Conservation (phyloP, 208 protist species). For the Wallacemonas sp. region DNA sequence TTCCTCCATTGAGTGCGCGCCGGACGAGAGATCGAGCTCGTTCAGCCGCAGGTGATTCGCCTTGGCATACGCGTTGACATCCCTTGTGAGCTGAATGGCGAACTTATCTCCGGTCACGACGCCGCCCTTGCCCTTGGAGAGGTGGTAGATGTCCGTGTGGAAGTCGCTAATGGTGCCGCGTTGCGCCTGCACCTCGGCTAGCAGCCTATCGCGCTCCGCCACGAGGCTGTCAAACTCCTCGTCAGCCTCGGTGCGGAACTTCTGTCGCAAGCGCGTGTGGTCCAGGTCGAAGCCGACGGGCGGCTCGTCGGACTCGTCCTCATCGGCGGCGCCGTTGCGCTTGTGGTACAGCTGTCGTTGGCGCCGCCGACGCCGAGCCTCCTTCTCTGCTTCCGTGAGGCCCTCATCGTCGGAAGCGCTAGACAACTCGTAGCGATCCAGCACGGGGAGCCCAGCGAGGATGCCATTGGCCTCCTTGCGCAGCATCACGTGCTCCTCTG, state of each 20-base stretch:
- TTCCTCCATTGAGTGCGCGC: conserved; percentile 8
- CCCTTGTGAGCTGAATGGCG: conserved; percentile 62
- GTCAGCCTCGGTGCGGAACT: conserved; percentile 59
- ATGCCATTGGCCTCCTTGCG: conserved; percentile 57
- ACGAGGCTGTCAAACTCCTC: conserved; percentile 60
- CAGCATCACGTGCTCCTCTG: conserved; percentile 58
- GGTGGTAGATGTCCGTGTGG: conserved; percentile 41
- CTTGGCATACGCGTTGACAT: conserved; percentile 66
- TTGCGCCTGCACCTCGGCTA: conserved; percentile 40
- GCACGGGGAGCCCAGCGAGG: conserved; percentile 25
- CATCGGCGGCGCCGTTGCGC: neutral
- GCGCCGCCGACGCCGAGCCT: conserved; percentile 3
- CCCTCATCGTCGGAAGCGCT: neutral
- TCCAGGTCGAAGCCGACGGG: conserved; percentile 45
- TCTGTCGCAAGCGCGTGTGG: conserved; percentile 29
- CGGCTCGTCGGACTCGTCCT: conserved; percentile 13
- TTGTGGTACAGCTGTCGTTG: neutral
- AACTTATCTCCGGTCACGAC: conserved; percentile 48
- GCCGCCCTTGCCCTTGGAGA: conserved; percentile 39
- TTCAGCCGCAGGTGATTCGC: conserved; percentile 29
- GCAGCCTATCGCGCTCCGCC: conserved; percentile 34
- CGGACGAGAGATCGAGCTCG: conserved; percentile 12
- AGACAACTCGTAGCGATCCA: neutral
- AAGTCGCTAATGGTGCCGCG: conserved; percentile 40
- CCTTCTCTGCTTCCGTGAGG: neutral